These are phyloP conservation scores for Aspergillus nanangensis DNA, from an alignment of 495 filamentous ascomycete species.

Conservation along the genomic window DNA sequence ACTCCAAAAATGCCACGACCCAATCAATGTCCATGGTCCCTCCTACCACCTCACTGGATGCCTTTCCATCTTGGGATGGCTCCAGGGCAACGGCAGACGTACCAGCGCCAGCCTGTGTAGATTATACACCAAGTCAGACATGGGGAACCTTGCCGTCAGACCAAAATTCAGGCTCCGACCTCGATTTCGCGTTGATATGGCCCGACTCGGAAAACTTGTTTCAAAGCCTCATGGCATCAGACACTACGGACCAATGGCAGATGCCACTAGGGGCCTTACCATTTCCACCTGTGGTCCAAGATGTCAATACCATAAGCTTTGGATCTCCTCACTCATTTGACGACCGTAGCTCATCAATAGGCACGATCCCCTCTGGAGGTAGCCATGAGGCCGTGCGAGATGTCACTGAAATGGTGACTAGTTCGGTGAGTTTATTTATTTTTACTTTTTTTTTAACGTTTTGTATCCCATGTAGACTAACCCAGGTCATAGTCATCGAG, in stretches of 20 bases:
- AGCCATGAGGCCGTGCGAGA: constrained; percentile 44
- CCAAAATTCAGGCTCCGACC: constrained; percentile 22
- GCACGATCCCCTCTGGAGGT: constrained; percentile 37
- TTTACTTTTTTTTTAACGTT: no score
- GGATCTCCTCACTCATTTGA: constrained; percentile 33
- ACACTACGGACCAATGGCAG: constrained; percentile 43
- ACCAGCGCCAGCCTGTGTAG: constrained; percentile 12
- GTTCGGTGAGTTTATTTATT: constrained; percentile 40
- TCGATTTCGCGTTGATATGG: constrained; percentile 45
- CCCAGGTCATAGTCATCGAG: constrained; percentile 31
- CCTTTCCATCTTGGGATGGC: constrained; percentile 23
- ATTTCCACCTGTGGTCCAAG: constrained; percentile 32
- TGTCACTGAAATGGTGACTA: constrained; percentile 46
- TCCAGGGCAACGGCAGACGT: constrained; percentile 18
- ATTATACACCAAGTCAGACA: constrained; percentile 17
- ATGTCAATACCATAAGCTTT: constrained; percentile 28
- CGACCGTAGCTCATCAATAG: constrained; percentile 34
- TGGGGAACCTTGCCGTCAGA: constrained; percentile 21
- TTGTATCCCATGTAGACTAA: constrained; percentile 5
- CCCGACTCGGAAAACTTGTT: constrained; percentile 46
- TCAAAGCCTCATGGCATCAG: constrained; percentile 41
- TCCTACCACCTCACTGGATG: constrained; percentile 18
- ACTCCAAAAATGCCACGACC: constrained; percentile 19
- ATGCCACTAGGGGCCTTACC: constrained; percentile 41
- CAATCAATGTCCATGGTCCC: constrained; percentile 14